Evolutionary conservation across 805 yeast genomes (phyloP).

Genomic region (Priceomyces carsonii): DNA sequence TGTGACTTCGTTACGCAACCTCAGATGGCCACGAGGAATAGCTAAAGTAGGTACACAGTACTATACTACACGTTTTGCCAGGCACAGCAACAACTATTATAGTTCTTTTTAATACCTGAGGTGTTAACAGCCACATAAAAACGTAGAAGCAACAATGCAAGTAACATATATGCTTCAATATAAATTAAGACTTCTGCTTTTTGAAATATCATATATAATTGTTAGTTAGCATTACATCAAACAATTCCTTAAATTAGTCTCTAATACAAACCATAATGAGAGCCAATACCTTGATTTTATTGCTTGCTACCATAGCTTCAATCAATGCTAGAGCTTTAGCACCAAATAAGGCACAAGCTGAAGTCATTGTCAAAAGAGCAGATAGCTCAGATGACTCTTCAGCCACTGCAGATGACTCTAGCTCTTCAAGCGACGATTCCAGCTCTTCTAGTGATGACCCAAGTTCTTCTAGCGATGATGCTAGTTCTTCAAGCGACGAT

Average conservation of each 20-base stretch:
- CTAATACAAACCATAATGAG: slow-evolving; percentile 9
- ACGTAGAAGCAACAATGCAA: not conserved
- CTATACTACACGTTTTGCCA: slow-evolving; percentile 2
- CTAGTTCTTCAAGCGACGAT: slow-evolving; percentile 5
- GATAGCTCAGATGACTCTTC: slow-evolving; percentile 7
- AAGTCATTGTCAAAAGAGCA: slow-evolving; percentile 1
- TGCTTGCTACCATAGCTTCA: slow-evolving; percentile 14
- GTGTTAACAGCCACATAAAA: not conserved
- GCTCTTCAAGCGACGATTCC: slow-evolving; percentile 4
- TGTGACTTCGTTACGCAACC: no score
- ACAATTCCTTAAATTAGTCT: not conserved
- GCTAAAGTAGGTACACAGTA: not conserved
- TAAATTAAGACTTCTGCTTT: not conserved
- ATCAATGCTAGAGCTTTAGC: slow-evolving; percentile 10
- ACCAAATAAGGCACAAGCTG: slow-evolving; percentile 1
- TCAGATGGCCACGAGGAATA: slow-evolving; percentile 4
- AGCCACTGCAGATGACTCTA: slow-evolving; percentile 5
- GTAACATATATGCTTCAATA: not conserved
- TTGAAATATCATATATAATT: not conserved
- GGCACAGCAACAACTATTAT: slow-evolving; percentile 1
- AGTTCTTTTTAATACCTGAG: not conserved
- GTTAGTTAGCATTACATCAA: not conserved
- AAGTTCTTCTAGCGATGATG: slow-evolving; percentile 4
- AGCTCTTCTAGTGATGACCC: slow-evolving; percentile 7
- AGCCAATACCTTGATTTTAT: slow-evolving; percentile 12